Conservation (phyloP, 164 flowering plant genomes). For the Vitis labrusca region DNA sequence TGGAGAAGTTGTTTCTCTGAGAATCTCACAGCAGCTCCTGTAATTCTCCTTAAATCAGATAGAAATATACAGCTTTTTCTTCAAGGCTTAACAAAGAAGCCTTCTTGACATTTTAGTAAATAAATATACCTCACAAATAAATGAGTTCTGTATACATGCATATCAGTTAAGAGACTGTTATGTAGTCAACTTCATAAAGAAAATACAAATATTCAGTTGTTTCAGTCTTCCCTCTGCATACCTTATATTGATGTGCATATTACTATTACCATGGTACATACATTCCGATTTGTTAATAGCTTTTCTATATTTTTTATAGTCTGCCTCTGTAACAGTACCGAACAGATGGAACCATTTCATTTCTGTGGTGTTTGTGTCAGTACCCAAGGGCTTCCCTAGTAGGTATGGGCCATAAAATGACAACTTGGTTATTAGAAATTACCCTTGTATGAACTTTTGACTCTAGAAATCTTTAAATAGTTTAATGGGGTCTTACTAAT, state of each 20-base stretch:
- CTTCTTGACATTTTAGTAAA: background rate
- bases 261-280: background rate
- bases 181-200: background rate
- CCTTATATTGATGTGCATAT: background rate
- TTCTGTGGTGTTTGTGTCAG: too few species aligned
- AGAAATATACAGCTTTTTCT: too few species aligned
- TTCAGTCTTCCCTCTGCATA: background rate
- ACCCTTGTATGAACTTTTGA: background rate
- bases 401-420: too few species aligned
- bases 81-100: background rate
- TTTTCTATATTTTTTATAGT: too few species aligned
- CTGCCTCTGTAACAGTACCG: too few species aligned
- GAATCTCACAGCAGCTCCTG: conserved; percentile 90
- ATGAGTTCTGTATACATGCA: background rate
- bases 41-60: conserved; percentile 21
- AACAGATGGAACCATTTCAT: too few species aligned
- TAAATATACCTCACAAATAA: background rate
- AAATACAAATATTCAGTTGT: background rate
- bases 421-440: background rate
- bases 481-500: background rate
- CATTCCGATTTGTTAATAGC: background rate
- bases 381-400: too few species aligned
- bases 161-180: background rate
- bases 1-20: conserved; percentile 73
- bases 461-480: background rate